phyloP scores from a whole-genome alignment of 345 rosid genomes.

The Geranium brycei region DNA sequence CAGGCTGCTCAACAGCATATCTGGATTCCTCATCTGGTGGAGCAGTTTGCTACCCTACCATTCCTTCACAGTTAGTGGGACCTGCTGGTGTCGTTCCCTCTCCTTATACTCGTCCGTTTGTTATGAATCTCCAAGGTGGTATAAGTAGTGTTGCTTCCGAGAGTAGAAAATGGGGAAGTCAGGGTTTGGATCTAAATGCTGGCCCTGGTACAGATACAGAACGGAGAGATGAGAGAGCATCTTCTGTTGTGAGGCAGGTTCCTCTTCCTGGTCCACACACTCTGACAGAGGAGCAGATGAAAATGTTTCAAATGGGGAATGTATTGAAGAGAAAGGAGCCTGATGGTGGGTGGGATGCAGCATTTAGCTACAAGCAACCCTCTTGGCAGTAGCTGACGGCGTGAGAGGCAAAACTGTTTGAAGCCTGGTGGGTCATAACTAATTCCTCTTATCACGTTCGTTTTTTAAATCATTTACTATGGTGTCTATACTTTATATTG shows the following conservation, averaged over 20 bases:
- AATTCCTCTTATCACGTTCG: no score
- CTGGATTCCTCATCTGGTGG: slow-evolving; percentile 59
- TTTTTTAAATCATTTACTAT: no score
- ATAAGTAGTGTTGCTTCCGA: slow-evolving; percentile 29
- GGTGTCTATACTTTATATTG: no score
- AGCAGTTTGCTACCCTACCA: slow-evolving; percentile 47
- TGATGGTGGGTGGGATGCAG: slow-evolving; percentile 72
- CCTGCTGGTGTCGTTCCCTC: slow-evolving; percentile 45
- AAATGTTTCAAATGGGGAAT: slow-evolving; percentile 62
- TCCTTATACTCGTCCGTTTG: slow-evolving; percentile 46
- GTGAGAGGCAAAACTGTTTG: no score
- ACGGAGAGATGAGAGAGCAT: slow-evolving; percentile 47
- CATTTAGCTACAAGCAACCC: slow-evolving; percentile 42
- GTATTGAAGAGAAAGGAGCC: slow-evolving; percentile 71
- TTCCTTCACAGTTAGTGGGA: slow-evolving; percentile 51
- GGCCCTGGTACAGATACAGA: slow-evolving; percentile 72
- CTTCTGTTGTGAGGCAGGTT: slow-evolving; percentile 37
- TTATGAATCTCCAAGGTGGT: slow-evolving; percentile 49
- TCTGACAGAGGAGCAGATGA: slow-evolving; percentile 50
- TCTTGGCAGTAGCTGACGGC: slow-evolving; percentile 50
- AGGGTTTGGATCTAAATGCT: slow-evolving; percentile 61
- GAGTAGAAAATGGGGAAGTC: slow-evolving; percentile 56
- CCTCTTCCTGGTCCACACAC: slow-evolving; percentile 40
- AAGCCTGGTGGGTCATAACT: no score
- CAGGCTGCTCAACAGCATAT: slow-evolving; percentile 57